Evolutionary conservation across 768 basidiomycete genomes (phyloP), one percentile per base, ranked within the genome.

Genomic region (Lentinula guzmanii): DNA sequence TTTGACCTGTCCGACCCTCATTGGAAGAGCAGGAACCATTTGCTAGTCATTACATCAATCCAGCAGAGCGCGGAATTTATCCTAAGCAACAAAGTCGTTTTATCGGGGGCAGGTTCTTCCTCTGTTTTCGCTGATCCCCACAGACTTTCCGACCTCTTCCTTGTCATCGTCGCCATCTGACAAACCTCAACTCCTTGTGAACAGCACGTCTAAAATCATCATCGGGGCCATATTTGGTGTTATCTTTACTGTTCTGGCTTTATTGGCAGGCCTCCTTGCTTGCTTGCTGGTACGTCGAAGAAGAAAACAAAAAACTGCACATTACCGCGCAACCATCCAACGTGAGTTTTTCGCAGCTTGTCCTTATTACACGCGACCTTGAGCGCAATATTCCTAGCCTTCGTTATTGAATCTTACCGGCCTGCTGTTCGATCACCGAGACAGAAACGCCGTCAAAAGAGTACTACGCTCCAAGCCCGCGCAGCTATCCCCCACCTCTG

Each of bases 221-320:
- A n/a, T 60, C 7, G 59, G 59, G 7, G 51, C 5, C 4, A 52
- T 60, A 41, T 50, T 60, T n/a, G 59, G 59, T 5, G 59, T 39
- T 11, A 41, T 42, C 4, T 7, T 60, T 8, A 16, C 37, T 31
- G 35, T 16, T 5, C 9, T 60, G n/a, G n/a, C 39, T 15, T 7
- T 60, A 5, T 8, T 51, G 16, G 50, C 37, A 2, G 24, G 24
- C 10, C 28, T 52, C 8, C 7, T 52, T n/a, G 35, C 39, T 39
- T 37, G 42, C 24, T 16, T 42, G 24, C 24, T 52, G 15, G 24
- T 59, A 9, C 24, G 28, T 15, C 48, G 59, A 15, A 60, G 59
- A 18, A 16, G 51, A 52, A 52, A 43, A 33, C 50, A 34, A n/a
- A 15, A n/a, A 28, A 52, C 3, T 51, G 21, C 48, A 21, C 5